Evolutionary conservation across 768 basidiomycete genomes (phyloP), one percentile per base, ranked within the genome.

Genomic region (Leccinum subgranulosum): DNA sequence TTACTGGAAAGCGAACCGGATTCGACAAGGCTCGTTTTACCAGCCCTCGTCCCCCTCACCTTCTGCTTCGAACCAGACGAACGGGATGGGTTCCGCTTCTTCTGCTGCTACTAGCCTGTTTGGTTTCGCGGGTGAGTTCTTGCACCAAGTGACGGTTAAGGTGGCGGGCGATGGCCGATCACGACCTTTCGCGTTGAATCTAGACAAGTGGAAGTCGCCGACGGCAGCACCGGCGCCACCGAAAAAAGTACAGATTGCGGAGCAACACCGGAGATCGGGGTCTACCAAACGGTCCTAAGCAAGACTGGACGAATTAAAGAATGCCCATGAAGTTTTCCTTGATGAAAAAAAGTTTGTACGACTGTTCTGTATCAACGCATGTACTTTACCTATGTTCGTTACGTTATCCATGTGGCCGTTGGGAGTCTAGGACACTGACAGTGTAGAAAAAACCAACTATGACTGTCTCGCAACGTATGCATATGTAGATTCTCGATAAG

Each of bases 1-100:
- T 39, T 70, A 57, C 69, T 70, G 69, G 69, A 70, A 56, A 33
- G 69, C 69, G 10, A 71, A 56, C 34, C 69, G 69, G 21, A 61
- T 65, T 54, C 65, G 69, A 36, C 69, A 70, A 49, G 29, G 12
- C 43, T 70, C 69, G 11, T 70, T 71, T 58, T 70, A 70, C 51
- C 69, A 69, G 49, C 56, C 67, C 46, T 63, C 69, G 0, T 1
- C 67, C 15, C 8, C 65, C 23, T 5, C 56, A 3, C 2, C 39
- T 19, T 41, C 39, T 19, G n/a, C 60, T 29, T 55, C 43, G 34
- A 59, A 11, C 25, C 60, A 65, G 52, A 57, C 55, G 23, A 58
- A 21, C 27, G 59, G 59, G n/a, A 50, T 52, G 49, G 51, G 53
- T 41, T 67, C 64, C 49, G 39, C 10, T 10, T 19, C 39, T 41